Percentiles rank a stretch among this genome's conserved stretches.
phyloP scores from a whole-genome alignment of 2,329 filamentous ascomycete genomes.

The Xylaria sp. region DNA sequence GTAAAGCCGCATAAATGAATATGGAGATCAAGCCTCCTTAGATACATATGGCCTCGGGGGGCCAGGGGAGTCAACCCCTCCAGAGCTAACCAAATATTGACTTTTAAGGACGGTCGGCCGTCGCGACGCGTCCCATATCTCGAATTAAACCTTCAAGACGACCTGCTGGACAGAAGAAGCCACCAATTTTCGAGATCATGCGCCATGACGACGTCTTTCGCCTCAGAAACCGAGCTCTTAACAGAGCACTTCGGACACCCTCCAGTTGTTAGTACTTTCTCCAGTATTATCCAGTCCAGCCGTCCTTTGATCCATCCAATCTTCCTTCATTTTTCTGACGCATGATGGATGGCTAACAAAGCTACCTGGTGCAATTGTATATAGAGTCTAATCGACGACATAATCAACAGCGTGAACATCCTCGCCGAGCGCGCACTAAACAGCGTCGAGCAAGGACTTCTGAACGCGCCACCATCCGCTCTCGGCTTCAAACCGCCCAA shows the following conservation, averaged over 20 bases:
- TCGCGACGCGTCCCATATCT: conserved; percentile 39
- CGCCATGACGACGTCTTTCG: conserved; percentile 45
- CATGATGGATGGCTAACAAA: conserved; percentile 28
- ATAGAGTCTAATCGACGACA: conserved; percentile 94
- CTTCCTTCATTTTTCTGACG: conserved; percentile 14
- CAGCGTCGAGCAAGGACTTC: conserved; percentile 84
- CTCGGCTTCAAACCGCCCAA: conserved; percentile 77
- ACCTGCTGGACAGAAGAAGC: conserved; percentile 10
- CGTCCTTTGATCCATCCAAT: background rate
- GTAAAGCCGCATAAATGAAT: conserved; percentile 17
- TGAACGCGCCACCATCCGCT: conserved; percentile 75
- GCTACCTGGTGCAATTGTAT: background rate
- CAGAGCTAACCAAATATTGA: conserved; percentile 49
- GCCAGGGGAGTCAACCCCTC: conserved; percentile 34
- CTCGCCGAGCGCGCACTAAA: conserved; percentile 90
- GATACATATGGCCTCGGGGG: background rate
- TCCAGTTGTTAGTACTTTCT: conserved; percentile 74
- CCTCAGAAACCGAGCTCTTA: conserved; percentile 73
- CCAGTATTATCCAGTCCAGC: background rate
- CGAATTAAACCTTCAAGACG: background rate
- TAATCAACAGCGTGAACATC: conserved; percentile 96
- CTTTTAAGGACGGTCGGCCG: conserved; percentile 33
- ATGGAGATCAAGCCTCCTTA: background rate
- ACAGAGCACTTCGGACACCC: conserved; percentile 97
- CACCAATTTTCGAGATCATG: conserved; percentile 43